Percentiles rank a stretch among this genome's conserved stretches.
Evolutionary conservation across 306 rosid genomes (phyloP).

Genomic region (Bauhinia variegata): DNA sequence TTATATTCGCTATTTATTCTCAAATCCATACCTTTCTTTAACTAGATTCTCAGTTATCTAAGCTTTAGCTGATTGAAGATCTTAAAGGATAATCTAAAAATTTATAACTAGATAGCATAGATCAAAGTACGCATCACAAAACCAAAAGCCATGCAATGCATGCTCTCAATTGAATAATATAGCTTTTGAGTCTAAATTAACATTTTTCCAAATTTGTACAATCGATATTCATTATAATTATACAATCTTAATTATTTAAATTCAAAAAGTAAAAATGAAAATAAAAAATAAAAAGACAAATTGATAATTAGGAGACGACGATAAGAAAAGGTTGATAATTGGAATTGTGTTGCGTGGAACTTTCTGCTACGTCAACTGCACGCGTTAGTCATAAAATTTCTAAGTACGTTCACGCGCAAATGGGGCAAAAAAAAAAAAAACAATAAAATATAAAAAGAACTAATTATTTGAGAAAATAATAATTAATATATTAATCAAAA

Average conservation of each 20-base stretch:
- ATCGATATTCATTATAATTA: background rate
- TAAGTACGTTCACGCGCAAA: constrained; percentile 37
- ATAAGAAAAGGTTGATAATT: no score
- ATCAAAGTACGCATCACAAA: constrained; percentile 1
- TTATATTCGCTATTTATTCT: background rate
- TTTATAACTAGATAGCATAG: constrained; percentile 15
- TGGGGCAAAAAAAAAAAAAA: background rate
- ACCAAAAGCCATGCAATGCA: no score
- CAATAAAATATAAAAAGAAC: background rate
- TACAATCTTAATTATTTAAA: no score
- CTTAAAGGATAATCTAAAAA: constrained; percentile 27
- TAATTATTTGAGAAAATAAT: background rate
- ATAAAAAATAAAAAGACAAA: no score
- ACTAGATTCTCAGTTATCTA: constrained; percentile 35
- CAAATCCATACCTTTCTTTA: constrained; percentile 15
- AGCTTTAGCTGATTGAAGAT: constrained; percentile 11
- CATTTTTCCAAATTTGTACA: background rate
- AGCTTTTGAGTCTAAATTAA: background rate
- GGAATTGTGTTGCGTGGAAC: background rate
- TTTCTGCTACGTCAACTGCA: constrained; percentile 33
- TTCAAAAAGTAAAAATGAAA: no score
- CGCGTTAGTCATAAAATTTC: constrained; percentile 11
- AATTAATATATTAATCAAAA: background rate
- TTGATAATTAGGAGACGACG: no score
- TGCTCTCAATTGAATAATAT: no score